Conservation (phyloP, 2,329 filamentous ascomycete species). For the Alternaria metachromatica region DNA sequence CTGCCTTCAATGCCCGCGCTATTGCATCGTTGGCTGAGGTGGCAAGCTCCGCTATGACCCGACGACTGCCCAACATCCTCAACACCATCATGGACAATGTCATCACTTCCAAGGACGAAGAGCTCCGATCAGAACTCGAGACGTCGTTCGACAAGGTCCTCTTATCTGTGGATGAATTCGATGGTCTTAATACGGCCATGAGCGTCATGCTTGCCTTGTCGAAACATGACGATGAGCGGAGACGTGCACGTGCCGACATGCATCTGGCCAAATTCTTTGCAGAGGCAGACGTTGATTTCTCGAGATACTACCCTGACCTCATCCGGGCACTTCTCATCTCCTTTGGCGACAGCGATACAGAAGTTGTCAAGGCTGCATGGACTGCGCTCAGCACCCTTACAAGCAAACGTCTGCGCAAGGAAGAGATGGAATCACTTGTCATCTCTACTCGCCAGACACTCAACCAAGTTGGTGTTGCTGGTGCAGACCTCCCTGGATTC, state of each 20-base stretch:
- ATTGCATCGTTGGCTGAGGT: constrained; percentile 92
- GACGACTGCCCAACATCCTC: constrained; percentile 86
- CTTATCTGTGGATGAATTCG: constrained; percentile 91
- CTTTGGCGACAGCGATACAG: constrained; percentile 83
- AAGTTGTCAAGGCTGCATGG: constrained; percentile 91
- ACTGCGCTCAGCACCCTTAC: constrained; percentile 78
- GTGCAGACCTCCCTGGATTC: constrained; percentile 86
- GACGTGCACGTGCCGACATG: constrained; percentile 76
- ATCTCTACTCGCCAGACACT: constrained; percentile 84
- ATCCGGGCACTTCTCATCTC: constrained; percentile 88
- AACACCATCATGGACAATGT: constrained; percentile 95
- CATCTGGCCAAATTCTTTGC: constrained; percentile 89
- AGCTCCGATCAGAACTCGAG: constrained; percentile 74
- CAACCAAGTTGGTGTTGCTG: constrained; percentile 85
- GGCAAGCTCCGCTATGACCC: constrained; percentile 87
- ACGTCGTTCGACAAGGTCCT: constrained; percentile 87
- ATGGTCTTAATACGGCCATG: constrained; percentile 95
- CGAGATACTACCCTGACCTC: constrained; percentile 93
- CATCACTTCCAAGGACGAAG: constrained; percentile 76
- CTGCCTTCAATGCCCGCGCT: constrained; percentile 92
- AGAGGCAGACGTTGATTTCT: constrained; percentile 83
- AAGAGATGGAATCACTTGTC: constrained; percentile 96
- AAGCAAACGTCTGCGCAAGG: constrained; percentile 88
- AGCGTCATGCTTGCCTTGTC: constrained; percentile 85
- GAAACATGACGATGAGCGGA: constrained; percentile 91